Evolutionary conservation across 2,329 filamentous ascomycete genomes (phyloP), one percentile per base, ranked within the genome.

Genomic region (Emergomyces orientalis): DNA sequence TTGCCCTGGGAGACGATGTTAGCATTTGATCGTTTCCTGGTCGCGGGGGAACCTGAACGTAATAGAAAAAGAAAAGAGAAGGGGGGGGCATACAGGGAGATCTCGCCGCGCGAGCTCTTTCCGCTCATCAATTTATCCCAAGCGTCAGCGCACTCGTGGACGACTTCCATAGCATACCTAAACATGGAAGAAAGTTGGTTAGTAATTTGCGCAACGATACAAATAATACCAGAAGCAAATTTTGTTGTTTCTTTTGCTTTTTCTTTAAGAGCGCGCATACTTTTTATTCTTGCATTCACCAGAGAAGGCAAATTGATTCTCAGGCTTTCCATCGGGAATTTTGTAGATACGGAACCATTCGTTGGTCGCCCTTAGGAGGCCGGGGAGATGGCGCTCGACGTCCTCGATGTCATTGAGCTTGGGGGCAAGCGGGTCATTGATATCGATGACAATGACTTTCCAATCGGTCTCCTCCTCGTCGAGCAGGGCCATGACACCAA

Each of bases 291-390:
- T 99, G 90, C 93, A 97, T 85, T 99, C 94, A 83, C 94, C 94
- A 65, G 92, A 97, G 84, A 99, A 99, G 74, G 94, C 94, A 76
- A 99, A 99, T 83, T 97, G 94, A 87, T 99, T 99, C 89, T 99
- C 94, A 73, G 93, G 92, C 91, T 99, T 99, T 84, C 94, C 94
- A 77, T 99, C 94, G 76, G 94, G 94, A 81, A 99, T 99, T 86
- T 99, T 99, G 89, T 99, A 99, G 86, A 99, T 99, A 79, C 94
- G 91, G 91, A 99, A 99, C 94, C 94, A 99, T 84, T 99, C 94
- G 77, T 99, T 99, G 76, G 93, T 97, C 76, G 94, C 94, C 71
- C 94, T 89, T 77, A 99, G 86, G 65, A 99, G 90, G 72, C 94
- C 94, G 65, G 94, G 94, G 64, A 99, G 88, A 83, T 97, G 94